Base-by-base conservation (phyloP, 495 filamentous ascomycete genomes). In the Tuber magnatum region DNA sequence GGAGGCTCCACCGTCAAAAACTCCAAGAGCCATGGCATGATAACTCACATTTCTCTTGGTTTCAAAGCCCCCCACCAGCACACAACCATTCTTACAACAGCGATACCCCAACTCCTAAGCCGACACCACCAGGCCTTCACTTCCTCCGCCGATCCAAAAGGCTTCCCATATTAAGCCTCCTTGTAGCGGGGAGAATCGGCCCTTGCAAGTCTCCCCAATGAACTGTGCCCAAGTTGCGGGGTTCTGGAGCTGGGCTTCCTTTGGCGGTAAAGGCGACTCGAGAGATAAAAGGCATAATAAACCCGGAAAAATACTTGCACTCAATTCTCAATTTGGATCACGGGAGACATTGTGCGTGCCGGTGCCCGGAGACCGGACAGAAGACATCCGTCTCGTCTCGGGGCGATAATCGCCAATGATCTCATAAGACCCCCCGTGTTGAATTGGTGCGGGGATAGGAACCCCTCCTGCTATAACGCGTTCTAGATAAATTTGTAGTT, bases 61-160 rank as follows among this genome's bases (percentile, higher is more conserved):
- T 93, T 91, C 72, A 93, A 89, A 35, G 91, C 91, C 80, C 92
- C 91, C n/a, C n/a, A n/a, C 91, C 91, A 93, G 0, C 90, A 91
- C 77, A 92, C 91, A 68, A 93, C 85, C 77, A 92, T 91, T 77
- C 91, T 84, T 35, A 92, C 89, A 1, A 88, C 87, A 81, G 91
- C 92, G 77, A 92, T 91, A 8, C 91, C 91, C 90, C 89, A 91
- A 83, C 87, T 87, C 71, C 86, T 86, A 70, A 93, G 83, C 65
- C 89, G 83, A 7, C 86, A 84, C 81, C 92, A 92, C 80, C 92
- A 91, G 6, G 83, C 83, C 73, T 88, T 86, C 14, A 91, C 89
- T 69, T 92, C 88, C 42, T 88, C 86, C n/a, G 90, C 82, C 2
- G 28, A 73, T 12, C 86, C 76, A 80, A 93, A 93, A 0, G 91